Base-by-base conservation (phyloP, 345 rosid genomes). In the Salix exigua region DNA sequence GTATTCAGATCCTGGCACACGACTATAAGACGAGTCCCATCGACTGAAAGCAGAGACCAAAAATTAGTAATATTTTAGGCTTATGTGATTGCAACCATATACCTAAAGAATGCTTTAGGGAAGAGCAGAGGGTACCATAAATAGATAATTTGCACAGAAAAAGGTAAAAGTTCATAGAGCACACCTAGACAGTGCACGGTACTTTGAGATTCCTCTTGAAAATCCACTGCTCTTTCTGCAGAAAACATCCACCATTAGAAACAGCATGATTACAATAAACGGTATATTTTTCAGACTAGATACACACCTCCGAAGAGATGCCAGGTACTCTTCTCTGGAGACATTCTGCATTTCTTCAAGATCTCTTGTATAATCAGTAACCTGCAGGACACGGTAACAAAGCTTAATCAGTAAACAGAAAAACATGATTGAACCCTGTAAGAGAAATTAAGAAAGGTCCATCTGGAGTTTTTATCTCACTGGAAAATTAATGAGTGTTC, bases 141-240 rank as follows among this genome's bases (percentile, higher is more conserved):
- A 64, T 28, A 31, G 25, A 60, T 26, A 62, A 16, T 6, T 46
- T 62, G 16, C 19, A 30, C 13, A 58, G 1, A 48, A 69, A 74
- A 44, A 46, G 25, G 18, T 21, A 65, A 40, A 60, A 10, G 5
- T 21, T 30, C 12, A 23, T 23, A 66, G 55, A 37, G 21, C 69
- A 68, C 88, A 93, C 99, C 98, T 93, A 75, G 97, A 87, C 68
- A 91, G 97, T 70, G 93, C 98, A 75, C 99, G 93, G 82, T 96
- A 93, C 82, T 96, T 96, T 37, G 98, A 87, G 53, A 91, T 83
- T 70, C 99, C 99, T 85, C 99, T 92, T 6, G 99, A 93, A 82
- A 93, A 96, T 64, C 98, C 97, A 71, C 97, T 93, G 88, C 98
- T 96, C 82, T 93, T 96, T 86, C 99, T 96, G 96, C 85, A 87